phyloP scores from a whole-genome alignment of 345 rosid genomes.

The Capsella bursapastoris region DNA sequence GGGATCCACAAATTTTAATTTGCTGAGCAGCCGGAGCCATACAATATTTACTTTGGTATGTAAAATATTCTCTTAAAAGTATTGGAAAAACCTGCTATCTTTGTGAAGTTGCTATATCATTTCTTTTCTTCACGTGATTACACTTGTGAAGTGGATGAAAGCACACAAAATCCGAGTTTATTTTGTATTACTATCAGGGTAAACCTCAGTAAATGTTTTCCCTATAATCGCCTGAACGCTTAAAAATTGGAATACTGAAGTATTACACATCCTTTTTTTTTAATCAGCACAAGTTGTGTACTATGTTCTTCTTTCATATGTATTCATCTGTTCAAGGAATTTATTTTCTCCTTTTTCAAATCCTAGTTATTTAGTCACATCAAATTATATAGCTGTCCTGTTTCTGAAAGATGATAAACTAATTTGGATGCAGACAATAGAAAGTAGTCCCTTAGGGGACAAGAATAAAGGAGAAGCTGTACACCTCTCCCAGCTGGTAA shows the following conservation, averaged over 20 bases:
- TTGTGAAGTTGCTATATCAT: constrained; percentile 29
- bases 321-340: constrained; percentile 22
- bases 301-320: constrained; percentile 6
- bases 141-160: constrained; percentile 7
- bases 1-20: constrained; percentile 96
- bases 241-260: constrained; percentile 11
- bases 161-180: constrained; percentile 9
- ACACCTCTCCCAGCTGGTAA: constrained; percentile 95
- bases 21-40: constrained; percentile 99
- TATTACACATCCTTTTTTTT: background rate
- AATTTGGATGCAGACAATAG: constrained; percentile 70
- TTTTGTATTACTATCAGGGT: constrained; percentile 12
- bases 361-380: constrained; percentile 8
- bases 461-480: constrained; percentile 85
- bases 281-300: constrained; percentile 18
- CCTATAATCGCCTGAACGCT: constrained; percentile 12
- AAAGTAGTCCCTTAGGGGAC: constrained; percentile 86
- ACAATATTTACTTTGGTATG: constrained; percentile 98
- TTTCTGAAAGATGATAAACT: constrained; percentile 36
- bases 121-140: constrained; percentile 12
- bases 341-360: constrained; percentile 8
- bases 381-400: constrained; percentile 13
- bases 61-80: constrained; percentile 30
- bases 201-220: background rate
- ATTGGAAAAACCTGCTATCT: constrained; percentile 27